Evolutionary conservation across 306 rosid genomes (phyloP), one percentile per base, ranked within the genome.

Genomic region (Prunus mongolica): DNA sequence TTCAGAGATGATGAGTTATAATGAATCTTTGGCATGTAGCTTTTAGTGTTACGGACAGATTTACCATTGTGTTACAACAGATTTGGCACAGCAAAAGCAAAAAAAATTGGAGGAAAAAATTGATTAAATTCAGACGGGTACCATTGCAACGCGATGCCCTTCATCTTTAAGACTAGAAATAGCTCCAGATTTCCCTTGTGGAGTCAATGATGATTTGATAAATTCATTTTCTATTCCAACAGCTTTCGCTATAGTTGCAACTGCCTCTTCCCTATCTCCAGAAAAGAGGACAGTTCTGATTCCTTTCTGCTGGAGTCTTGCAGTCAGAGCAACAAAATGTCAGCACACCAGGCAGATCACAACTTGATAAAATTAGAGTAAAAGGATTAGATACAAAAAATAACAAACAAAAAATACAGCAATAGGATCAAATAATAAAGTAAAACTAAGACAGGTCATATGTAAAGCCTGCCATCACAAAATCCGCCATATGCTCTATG

Each of bases 221-320:
- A 79, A 88, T 69, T 86, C 89, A 46, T 76, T 88, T 77, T 82
- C 85, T 68, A 95, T 92, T 69, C 97, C 99, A 82, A 92, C 91
- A 46, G 86, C 80, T 74, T 92, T 85, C 44, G 97, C 99, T 77
- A 95, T 81, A 61, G 82, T 89, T 89, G 97, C 97, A 74, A 92
- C 97, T 89, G 97, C 99, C 38, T 92, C 97, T 88, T 95, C 97
- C 97, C 99, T 95, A 85, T 95, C 99, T 80, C 97, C 99, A 15
- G 99, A 95, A 82, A 95, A 78, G 73, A 95, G 92, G 77, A 88
- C 89, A 46, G 87, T 86, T 86, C 47, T 87, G 90, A 95, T 92
- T 76, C 97, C 97, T 88, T 90, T 92, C 83, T 88, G 89, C 87
- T 86, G 95, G 76, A 95, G 97, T 79, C 99, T 95, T 78, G 79